phyloP scores from a whole-genome alignment of 225 moss, liverwort and hornwort species.

The Physcomitrellopsis africana region DNA sequence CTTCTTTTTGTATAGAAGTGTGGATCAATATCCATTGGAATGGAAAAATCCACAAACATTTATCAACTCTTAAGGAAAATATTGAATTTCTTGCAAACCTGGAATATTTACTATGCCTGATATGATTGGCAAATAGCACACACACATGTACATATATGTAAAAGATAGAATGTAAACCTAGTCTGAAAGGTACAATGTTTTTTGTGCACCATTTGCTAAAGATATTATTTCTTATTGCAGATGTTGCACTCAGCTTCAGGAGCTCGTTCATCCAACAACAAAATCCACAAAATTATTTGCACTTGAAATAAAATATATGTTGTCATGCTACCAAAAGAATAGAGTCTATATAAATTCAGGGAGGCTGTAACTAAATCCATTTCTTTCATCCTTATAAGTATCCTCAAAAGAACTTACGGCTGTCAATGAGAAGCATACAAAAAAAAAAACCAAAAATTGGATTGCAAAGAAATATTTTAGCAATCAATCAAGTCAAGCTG shows the following conservation, averaged over 20 bases:
- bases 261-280: conserved; percentile 57
- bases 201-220: conserved; percentile 71
- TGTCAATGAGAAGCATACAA: conserved; percentile 9
- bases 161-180: conserved; percentile 9
- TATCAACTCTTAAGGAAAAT: no score
- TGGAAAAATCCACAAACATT: not conserved
- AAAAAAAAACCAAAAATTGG: conserved; percentile 5
- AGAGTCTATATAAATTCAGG: conserved; percentile 7
- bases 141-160: not conserved
- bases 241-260: conserved; percentile 41
- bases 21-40: not conserved
- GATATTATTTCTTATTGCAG: conserved; percentile 67
- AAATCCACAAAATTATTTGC: conserved; percentile 28
- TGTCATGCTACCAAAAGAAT: not conserved
- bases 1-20: conserved; percentile 60
- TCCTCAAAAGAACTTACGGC: no score
- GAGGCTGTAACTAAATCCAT: not conserved
- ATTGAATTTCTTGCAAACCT: no score
- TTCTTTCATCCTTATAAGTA: not conserved
- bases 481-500: conserved; percentile 5
- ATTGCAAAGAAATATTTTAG: no score
- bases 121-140: not conserved
- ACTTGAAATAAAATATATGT: conserved; percentile 16
- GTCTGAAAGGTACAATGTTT: no score
- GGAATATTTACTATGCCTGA: no score